Percentiles rank a stretch among this genome's conserved stretches.
phyloP scores from a whole-genome alignment of 1,284 basidiomycete genomes.

The Ustilago esculenta region DNA sequence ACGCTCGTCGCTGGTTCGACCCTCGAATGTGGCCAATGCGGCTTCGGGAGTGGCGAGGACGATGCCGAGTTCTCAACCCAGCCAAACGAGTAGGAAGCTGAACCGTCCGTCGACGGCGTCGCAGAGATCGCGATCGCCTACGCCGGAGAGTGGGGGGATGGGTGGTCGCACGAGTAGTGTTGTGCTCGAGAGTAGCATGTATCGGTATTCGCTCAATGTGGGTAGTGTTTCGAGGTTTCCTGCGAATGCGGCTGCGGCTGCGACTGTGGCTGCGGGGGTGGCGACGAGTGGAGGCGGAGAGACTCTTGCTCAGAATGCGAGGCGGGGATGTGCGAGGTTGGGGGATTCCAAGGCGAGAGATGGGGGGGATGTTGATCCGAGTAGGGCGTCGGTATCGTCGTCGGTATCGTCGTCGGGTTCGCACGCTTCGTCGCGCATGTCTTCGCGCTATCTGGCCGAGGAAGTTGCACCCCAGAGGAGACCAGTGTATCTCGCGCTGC shows the following conservation, averaged over 20 bases:
- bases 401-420: conserved; percentile 10
- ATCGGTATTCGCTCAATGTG: conserved; percentile 31
- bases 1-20: too few species aligned
- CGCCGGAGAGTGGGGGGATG: conserved; percentile 9
- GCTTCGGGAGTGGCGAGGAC: too few species aligned
- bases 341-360: too few species aligned
- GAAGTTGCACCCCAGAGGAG: conserved; percentile 33
- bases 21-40: too few species aligned
- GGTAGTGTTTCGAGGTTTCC: conserved; percentile 23
- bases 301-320: too few species aligned
- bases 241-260: too few species aligned
- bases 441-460: conserved; percentile 27
- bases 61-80: too few species aligned
- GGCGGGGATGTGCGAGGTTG: too few species aligned
- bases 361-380: conserved; percentile 38
- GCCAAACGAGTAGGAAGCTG: too few species aligned
- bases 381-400: conserved; percentile 11
- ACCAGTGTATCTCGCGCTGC: conserved; percentile 26
- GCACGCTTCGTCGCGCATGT: conserved; percentile 11
- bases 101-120: too few species aligned
- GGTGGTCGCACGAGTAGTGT: conserved; percentile 24
- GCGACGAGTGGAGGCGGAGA: too few species aligned
- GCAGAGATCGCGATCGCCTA: conserved; percentile 9
- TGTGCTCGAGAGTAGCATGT: conserved; percentile 14
- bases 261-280: too few species aligned